Base-by-base conservation (phyloP, 208 protist species). In the Acanthamoeba healyi region DNA sequence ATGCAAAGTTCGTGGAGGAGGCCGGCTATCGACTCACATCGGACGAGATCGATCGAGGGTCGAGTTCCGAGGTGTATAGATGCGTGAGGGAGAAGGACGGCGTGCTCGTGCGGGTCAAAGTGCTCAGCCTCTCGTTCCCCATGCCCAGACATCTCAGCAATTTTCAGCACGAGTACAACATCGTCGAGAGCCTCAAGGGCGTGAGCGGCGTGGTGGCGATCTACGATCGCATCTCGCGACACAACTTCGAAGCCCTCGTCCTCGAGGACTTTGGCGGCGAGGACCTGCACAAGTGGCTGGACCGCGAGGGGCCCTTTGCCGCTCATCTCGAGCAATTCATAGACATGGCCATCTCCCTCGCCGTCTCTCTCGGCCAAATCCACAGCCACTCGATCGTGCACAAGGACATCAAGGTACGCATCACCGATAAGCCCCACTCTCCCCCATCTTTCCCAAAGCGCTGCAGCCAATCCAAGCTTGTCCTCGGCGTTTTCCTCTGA, bases 121-220 rank as follows among this genome's bases (percentile, higher is more conserved):
- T 90, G 51, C 29, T 90, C 12, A 90, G 51, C 51, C 51, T 90
- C 10, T 90, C 84, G 34, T 90, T 90, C 32, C 84, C 84, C 12
- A n/a, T 90, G 84, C 84, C 84, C 14, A 14, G 84, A 67, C 84
- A 90, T 56, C 84, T 90, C 54, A 54, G 51, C 84, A 90, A 90
- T 51, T 90, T 90, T n/a, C 84, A 90, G 24, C 84, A 90, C 51
- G 84, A 90, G 84, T 42, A 44, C 54, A 61, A 90, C 38, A 90
- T 90, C 14, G 84, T 90, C 7, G 51, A 90, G 36, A 42, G 40
- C 26, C 84, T 90, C 38, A 58, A 22, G 42, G n/a, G 38, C 7
- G 84, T 90, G 44, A 17, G 9, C 6, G 84, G 84, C 10, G 84
- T 90, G 32, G 84, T 90, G 26, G 58, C 51, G 24, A 67, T 90